Base-by-base conservation (phyloP, 106 monocot species). In the Dendrobium catenatum region DNA sequence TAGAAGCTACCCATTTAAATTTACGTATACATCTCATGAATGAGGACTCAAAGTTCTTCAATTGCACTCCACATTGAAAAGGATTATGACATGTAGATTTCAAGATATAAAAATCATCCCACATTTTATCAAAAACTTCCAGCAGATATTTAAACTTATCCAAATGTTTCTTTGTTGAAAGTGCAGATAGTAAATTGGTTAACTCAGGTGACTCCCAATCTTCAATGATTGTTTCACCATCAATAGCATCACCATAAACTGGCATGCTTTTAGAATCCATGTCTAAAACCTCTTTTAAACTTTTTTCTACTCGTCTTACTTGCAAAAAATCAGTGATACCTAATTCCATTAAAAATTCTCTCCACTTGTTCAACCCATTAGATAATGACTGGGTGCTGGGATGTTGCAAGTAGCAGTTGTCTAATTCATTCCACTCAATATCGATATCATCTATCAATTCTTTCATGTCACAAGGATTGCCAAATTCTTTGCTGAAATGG, bases 141-240 rank as follows among this genome's bases (percentile, higher is more conserved):
- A 91, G 70, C 44, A 91, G 85, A 82, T 87, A 91, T 54, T 56
- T 89, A 77, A 83, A 75, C 77, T 85, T 91, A 6, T 85, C 83
- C 11, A 78, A 76, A 68, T 29, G 42, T 44, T 85, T 88, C 27
- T 77, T 56, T 43, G 81, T 81, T 0, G 89, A 89, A 79, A 87
- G 10, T 55, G 51, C 61, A 47, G 83, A 89, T 48, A 91, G 76
- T 33, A 91, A 75, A 29, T 42, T 51, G 31, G 75, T 56, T 75
- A 91, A 80, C 77, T 91, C 89, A 41, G 87, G 85, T n/a, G 91
- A 91, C 56, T 89, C 88, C 89, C 91, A 91, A 31, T 88, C 91
- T 72, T n/a, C 79, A 33, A 88, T 22, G 68, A 59, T 5, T 4
- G 59, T 44, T 46, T 64, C 75, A 78, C 79, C 42, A 27, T 73